Percentiles rank a stretch among this genome's conserved stretches.
These are phyloP conservation scores for Geotrichum fermentans DNA, from an alignment of 1,139 yeast genomes.

Conservation along the genomic window DNA sequence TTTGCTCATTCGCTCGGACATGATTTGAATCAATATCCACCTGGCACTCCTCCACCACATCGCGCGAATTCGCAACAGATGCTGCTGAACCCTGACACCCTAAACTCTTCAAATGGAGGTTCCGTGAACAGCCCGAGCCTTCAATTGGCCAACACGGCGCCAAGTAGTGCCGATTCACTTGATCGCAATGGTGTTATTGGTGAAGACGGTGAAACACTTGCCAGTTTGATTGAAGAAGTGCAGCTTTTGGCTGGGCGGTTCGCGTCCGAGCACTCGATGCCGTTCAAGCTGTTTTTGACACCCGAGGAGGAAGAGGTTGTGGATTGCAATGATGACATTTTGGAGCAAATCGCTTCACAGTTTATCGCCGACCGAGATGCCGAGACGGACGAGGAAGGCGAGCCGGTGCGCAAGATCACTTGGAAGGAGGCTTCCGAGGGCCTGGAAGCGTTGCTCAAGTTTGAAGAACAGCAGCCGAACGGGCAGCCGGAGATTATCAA, in stretches of 20 bases:
- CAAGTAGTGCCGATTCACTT: no score
- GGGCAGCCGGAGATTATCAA: slow-evolving; percentile 17
- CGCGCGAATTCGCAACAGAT: slow-evolving; percentile 7
- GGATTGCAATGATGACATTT: slow-evolving; percentile 18
- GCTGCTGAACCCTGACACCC: not conserved
- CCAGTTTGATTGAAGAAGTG: slow-evolving; percentile 15
- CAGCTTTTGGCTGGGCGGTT: slow-evolving; percentile 14
- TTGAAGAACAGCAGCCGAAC: slow-evolving; percentile 18
- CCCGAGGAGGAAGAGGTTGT: slow-evolving; percentile 18
- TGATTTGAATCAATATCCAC: slow-evolving; percentile 10
- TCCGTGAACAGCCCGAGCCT: not conserved
- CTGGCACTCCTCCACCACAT: slow-evolving; percentile 4
- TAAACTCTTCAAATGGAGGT: not conserved
- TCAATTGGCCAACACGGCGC: not conserved
- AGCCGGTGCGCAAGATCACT: slow-evolving; percentile 13
- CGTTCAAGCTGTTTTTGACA: slow-evolving; percentile 14
- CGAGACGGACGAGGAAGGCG: slow-evolving; percentile 17
- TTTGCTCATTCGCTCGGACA: slow-evolving; percentile 3
- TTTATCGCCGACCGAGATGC: slow-evolving; percentile 18
- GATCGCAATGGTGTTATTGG: not conserved
- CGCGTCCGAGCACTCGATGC: slow-evolving; percentile 18
- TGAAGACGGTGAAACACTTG: slow-evolving; percentile 5
- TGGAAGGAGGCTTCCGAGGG: slow-evolving; percentile 18
- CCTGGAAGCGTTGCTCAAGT: slow-evolving; percentile 14
- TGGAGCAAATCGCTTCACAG: slow-evolving; percentile 19